Percentiles rank a stretch among this genome's conserved stretches.
Conservation (phyloP, 305 asterid genomes). For the Solanum hybrid region DNA sequence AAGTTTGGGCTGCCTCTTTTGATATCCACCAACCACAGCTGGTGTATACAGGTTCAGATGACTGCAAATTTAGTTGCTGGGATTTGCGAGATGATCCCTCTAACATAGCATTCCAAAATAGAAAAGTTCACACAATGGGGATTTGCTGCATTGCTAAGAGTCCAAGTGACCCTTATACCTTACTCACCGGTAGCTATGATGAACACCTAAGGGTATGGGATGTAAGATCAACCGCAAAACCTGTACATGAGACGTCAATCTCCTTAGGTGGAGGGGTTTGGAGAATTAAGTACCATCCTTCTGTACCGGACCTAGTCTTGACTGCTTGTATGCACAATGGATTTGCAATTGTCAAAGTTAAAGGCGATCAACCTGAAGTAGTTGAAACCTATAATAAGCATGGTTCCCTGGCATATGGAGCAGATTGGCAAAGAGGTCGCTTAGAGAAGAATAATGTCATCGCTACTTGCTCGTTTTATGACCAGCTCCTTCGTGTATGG, state of each 20-base stretch:
- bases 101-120: slow-evolving; percentile 47
- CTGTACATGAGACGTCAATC: slow-evolving; percentile 42
- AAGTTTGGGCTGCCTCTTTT: slow-evolving; percentile 78
- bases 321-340: slow-evolving; percentile 90
- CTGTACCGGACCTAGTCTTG: slow-evolving; percentile 40
- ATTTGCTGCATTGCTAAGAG: slow-evolving; percentile 70
- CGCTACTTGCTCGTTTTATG: slow-evolving; percentile 62
- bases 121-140: slow-evolving; percentile 74
- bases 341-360: slow-evolving; percentile 49
- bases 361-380: slow-evolving; percentile 29
- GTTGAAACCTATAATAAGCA: slow-evolving; percentile 53
- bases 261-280: slow-evolving; percentile 83
- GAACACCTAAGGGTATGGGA: slow-evolving; percentile 84
- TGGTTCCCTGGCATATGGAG: slow-evolving; percentile 87
- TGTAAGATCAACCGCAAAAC: slow-evolving; percentile 53
- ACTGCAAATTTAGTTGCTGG: slow-evolving; percentile 89
- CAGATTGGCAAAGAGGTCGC: slow-evolving; percentile 81
- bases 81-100: slow-evolving; percentile 68
- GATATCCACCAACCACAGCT: slow-evolving; percentile 67
- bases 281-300: slow-evolving; percentile 85
- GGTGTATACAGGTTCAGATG: slow-evolving; percentile 81
- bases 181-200: slow-evolving; percentile 83
- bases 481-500: slow-evolving; percentile 79
- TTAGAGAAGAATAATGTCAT: slow-evolving; percentile 25
- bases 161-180: slow-evolving; percentile 51